Evolutionary conservation across 306 rosid genomes (phyloP).

Genomic region (Fragaria vesca): DNA sequence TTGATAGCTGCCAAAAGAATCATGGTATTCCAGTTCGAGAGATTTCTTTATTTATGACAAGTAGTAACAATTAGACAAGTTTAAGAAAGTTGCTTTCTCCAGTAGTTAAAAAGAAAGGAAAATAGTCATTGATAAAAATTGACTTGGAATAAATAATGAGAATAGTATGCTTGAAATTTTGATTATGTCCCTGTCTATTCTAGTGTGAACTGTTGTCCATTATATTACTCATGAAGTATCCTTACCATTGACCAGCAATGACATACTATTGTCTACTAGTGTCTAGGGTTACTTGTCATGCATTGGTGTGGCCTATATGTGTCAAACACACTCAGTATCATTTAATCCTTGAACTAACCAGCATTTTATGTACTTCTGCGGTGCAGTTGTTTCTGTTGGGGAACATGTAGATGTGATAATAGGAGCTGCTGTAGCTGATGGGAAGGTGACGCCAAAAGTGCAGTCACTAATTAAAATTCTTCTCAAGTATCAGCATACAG

Average conservation of each 20-base stretch:
- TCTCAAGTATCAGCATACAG: constrained; percentile 84
- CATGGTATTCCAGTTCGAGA: background rate
- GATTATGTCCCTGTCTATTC: background rate
- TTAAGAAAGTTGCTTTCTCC: background rate
- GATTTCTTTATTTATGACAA: background rate
- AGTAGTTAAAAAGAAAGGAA: background rate
- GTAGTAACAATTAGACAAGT: background rate
- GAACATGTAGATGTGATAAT: constrained; percentile 94
- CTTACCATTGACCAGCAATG: background rate
- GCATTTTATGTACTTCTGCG: constrained; percentile 26
- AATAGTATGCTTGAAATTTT: background rate
- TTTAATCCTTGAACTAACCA: constrained; percentile 21
- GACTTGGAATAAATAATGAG: background rate
- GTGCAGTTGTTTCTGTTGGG: constrained; percentile 89
- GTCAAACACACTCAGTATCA: constrained; percentile 9
- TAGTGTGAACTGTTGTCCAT: background rate
- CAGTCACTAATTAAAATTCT: constrained; percentile 91
- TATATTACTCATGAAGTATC: background rate
- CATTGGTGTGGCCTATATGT: background rate
- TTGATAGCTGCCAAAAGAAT: background rate
- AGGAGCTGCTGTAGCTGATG: constrained; percentile 99
- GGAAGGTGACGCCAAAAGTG: constrained; percentile 98
- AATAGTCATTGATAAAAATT: background rate
- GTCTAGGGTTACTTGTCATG: background rate
- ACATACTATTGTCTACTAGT: background rate